Conservation (phyloP, 2,329 filamentous ascomycete species). For the Immersiporthe knoxdaviesiana region DNA sequence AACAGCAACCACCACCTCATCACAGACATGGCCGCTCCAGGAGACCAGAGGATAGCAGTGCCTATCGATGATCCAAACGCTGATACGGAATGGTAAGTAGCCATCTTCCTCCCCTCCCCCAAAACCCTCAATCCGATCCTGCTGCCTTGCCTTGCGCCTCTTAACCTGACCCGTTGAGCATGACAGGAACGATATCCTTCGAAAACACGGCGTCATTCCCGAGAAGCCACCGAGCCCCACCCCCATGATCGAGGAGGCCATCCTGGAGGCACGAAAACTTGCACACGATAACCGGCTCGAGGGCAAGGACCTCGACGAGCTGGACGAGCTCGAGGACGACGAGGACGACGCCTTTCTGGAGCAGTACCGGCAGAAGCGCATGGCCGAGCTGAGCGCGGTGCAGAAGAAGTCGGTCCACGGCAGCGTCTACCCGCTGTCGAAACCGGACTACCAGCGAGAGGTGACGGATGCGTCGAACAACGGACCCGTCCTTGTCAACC, state of each 20-base stretch:
- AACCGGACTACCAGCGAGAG: constrained; percentile 88
- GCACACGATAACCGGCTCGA: constrained; percentile 93
- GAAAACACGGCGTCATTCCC: constrained; percentile 96
- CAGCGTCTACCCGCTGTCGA: constrained; percentile 89
- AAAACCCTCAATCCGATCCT: background rate
- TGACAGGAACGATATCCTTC: constrained; percentile 92
- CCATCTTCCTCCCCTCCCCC: constrained; percentile 16
- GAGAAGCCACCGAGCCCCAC: constrained; percentile 96
- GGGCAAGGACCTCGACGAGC: constrained; percentile 91
- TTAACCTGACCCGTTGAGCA: background rate
- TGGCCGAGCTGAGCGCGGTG: constrained; percentile 78
- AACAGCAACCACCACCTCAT: background rate
- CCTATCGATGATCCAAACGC: constrained; percentile 94
- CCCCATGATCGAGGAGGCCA: constrained; percentile 92
- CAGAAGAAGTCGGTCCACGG: constrained; percentile 81
- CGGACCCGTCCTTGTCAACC: constrained; percentile 72
- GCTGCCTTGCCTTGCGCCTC: background rate
- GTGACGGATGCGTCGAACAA: constrained; percentile 88
- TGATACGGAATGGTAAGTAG: constrained; percentile 87
- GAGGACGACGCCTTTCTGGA: constrained; percentile 94
- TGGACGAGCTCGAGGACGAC: constrained; percentile 91
- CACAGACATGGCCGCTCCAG: constrained; percentile 61
- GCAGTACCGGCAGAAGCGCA: constrained; percentile 82
- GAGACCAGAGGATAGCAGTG: constrained; percentile 71
- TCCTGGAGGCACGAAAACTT: constrained; percentile 78